These are phyloP conservation scores for Misopates orontium DNA, from an alignment of 257 asterid species.

Conservation along the genomic window DNA sequence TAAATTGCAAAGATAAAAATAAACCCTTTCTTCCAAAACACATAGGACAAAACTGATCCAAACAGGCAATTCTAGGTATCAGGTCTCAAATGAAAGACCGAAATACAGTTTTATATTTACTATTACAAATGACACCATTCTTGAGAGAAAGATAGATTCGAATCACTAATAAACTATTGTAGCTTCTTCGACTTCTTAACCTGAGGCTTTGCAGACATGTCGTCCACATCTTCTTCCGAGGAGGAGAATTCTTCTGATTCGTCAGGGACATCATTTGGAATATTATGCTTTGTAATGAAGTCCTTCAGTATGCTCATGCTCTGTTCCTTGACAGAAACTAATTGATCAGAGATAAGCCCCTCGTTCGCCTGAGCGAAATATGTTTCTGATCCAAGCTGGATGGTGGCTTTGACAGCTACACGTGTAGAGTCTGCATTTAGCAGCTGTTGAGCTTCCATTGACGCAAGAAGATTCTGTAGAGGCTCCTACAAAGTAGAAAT, in stretches of 20 bases:
- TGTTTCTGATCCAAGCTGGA: conserved; percentile 80
- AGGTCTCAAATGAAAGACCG: too few species aligned
- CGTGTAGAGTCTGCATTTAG: conserved; percentile 18
- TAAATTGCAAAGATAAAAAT: too few species aligned
- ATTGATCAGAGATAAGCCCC: conserved; percentile 74
- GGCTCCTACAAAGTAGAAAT: conserved; percentile 26
- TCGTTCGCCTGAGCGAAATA: conserved; percentile 48
- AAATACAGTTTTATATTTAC: too few species aligned
- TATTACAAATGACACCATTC: too few species aligned
- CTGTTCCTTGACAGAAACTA: conserved; percentile 71
- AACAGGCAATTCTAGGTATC: too few species aligned
- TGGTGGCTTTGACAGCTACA: conserved; percentile 58
- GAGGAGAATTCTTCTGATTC: conserved; percentile 78
- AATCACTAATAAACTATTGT: conserved; percentile 34
- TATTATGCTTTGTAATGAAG: conserved; percentile 75
- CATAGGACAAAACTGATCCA: too few species aligned
- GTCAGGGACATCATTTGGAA: conserved; percentile 83
- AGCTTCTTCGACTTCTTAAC: conserved; percentile 69
- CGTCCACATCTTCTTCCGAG: conserved; percentile 57
- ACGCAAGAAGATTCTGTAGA: background rate
- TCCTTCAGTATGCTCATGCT: conserved; percentile 84
- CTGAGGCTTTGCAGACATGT: conserved; percentile 48
- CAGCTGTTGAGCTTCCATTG: conserved; percentile 50
- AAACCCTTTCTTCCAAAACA: too few species aligned
- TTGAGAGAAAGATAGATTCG: too few species aligned